These are phyloP conservation scores for Serendipita sp. DNA, from an alignment of 768 basidiomycete genomes.

Conservation along the genomic window DNA sequence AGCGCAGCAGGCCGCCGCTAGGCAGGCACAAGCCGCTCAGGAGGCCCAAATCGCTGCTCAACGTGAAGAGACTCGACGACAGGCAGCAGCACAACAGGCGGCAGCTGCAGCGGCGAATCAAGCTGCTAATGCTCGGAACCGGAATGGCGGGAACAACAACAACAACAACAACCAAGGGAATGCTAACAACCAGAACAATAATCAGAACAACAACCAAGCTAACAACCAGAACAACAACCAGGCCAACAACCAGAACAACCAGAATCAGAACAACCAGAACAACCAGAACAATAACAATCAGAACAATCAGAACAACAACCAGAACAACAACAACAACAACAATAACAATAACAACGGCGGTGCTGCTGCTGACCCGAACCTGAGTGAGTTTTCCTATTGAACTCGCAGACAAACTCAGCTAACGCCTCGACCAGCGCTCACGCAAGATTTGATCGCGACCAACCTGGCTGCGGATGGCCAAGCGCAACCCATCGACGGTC, in stretches of 20 bases:
- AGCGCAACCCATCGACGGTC: constrained; percentile 28
- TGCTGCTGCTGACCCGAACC: constrained; percentile 18
- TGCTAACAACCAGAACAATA: neutral
- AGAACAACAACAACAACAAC: constrained; percentile 14
- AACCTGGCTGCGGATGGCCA: constrained; percentile 38
- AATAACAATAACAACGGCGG: constrained; percentile 25
- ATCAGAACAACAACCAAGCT: neutral
- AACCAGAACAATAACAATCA: constrained; percentile 6
- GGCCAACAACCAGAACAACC: neutral
- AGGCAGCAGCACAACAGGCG: neutral
- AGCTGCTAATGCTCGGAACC: neutral
- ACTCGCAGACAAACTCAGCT: constrained; percentile 6
- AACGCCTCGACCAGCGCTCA: constrained; percentile 22
- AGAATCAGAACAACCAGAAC: neutral
- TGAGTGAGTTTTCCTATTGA: constrained; percentile 14
- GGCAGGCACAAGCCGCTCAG: neutral
- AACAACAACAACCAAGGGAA: neutral
- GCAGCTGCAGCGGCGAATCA: neutral
- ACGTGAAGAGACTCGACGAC: neutral
- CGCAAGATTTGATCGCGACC: constrained; percentile 32
- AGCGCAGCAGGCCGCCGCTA: neutral
- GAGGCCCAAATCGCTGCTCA: neutral
- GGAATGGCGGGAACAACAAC: constrained; percentile 2
- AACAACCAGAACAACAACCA: neutral
- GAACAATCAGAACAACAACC: constrained; percentile 9